Evolutionary conservation across 2,329 filamentous ascomycete genomes (phyloP).

Genomic region (Penicillium sp.): DNA sequence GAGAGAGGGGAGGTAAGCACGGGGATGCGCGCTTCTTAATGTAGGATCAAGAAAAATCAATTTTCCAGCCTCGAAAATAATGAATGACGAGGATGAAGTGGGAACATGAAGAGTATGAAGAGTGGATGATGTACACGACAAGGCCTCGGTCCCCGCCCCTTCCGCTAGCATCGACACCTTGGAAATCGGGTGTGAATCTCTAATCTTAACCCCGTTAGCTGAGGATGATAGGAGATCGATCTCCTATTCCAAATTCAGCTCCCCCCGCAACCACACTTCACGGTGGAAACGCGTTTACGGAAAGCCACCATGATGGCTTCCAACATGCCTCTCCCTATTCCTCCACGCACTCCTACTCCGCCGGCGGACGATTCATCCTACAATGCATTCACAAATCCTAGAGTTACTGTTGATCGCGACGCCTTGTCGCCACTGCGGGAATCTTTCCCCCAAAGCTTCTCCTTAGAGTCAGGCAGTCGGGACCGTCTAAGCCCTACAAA

Average conservation of each 20-base stretch:
- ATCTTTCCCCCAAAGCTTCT: constrained; percentile 30
- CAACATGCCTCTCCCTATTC: constrained; percentile 58
- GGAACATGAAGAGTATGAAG: constrained; percentile 1
- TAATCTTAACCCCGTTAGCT: constrained; percentile 1
- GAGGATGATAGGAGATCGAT: constrained; percentile 8
- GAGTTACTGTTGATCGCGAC: constrained; percentile 44
- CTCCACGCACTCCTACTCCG: constrained; percentile 65
- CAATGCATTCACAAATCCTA: constrained; percentile 22
- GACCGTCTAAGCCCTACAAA: constrained; percentile 36
- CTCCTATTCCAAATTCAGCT: constrained; percentile 14
- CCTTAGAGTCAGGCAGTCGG: constrained; percentile 19
- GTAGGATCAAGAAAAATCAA: constrained; percentile 7
- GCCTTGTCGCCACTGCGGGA: constrained; percentile 50
- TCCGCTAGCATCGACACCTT: constrained; percentile 17
- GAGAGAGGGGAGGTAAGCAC: constrained; percentile 3
- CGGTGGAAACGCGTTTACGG: constrained; percentile 10
- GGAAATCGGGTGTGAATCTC: constrained; percentile 7
- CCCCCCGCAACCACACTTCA: constrained; percentile 1
- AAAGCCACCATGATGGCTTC: constrained; percentile 54
- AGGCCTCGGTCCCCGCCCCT: constrained; percentile 19
- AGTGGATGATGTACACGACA: constrained; percentile 28
- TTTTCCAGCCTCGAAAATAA: constrained; percentile 1
- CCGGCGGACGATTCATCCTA: constrained; percentile 52
- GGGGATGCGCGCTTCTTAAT: neutral
- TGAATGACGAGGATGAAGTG: constrained; percentile 26